Conservation (phyloP, 768 basidiomycete species). For the Mycena capillaripes region DNA sequence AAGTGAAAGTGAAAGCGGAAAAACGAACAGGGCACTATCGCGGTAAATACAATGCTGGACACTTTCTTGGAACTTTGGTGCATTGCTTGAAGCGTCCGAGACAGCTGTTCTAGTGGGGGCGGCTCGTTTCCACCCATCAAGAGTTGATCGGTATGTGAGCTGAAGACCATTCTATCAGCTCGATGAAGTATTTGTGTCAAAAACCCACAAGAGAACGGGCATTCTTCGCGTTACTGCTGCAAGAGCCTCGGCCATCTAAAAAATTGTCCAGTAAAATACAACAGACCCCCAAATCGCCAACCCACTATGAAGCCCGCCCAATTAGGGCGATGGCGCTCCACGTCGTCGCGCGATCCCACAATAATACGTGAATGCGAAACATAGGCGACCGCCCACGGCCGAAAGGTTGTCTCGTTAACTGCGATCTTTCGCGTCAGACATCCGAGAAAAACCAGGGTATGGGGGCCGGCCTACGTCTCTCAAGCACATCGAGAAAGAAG, state of each 20-base stretch:
- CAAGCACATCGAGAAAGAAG: slow-evolving; percentile 18
- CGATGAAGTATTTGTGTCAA: not conserved
- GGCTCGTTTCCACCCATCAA: slow-evolving; percentile 11
- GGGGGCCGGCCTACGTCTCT: slow-evolving; percentile 2
- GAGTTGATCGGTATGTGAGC: slow-evolving; percentile 24
- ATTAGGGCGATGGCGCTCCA: not conserved
- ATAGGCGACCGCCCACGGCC: slow-evolving; percentile 30
- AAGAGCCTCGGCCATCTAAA: slow-evolving; percentile 27
- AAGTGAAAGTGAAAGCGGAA: not conserved
- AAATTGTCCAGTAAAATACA: not conserved
- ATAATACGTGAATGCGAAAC: slow-evolving; percentile 30
- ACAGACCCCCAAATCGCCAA: not conserved
- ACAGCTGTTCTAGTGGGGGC: slow-evolving; percentile 5
- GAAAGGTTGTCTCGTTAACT: not conserved
- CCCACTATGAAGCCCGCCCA: slow-evolving; percentile 20
- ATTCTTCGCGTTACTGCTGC: slow-evolving; percentile 7
- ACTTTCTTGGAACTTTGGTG: not conserved
- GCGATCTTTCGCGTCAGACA: not conserved
- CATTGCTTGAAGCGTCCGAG: slow-evolving; percentile 4
- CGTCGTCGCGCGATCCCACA: not conserved
- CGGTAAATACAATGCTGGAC: not conserved
- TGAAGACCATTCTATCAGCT: not conserved
- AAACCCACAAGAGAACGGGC: slow-evolving; percentile 23
- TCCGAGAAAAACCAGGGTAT: not conserved
- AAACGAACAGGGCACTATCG: slow-evolving; percentile 5